A percentile compares a stretch with the other conserved stretches of the same genome.
Conservation (phyloP, 768 basidiomycete genomes). For the Xerocomellus intermedius region DNA sequence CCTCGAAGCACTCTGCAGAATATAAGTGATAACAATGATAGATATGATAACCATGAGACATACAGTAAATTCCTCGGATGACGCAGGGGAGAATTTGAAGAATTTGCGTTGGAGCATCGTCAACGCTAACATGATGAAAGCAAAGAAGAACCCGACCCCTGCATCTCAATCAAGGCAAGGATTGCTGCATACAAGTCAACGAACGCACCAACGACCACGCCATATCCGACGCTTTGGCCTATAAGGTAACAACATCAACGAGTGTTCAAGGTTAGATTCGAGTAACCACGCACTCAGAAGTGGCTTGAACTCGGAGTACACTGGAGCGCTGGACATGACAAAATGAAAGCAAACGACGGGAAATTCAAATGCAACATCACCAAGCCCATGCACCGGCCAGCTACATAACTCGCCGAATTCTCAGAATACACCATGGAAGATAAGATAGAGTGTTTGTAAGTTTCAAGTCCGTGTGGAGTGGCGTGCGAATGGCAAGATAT, state of each 20-base stretch:
- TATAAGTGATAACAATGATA: neutral
- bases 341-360: neutral
- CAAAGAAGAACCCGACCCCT: conserved; percentile 54
- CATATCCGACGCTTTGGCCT: conserved; percentile 50
- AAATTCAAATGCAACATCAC: neutral
- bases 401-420: conserved; percentile 1
- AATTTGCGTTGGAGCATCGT: conserved; percentile 47
- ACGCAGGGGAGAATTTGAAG: conserved; percentile 43
- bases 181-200: neutral
- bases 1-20: conserved; percentile 41
- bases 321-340: conserved; percentile 15
- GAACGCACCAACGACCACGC: conserved; percentile 44
- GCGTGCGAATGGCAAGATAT: no score
- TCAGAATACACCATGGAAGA: conserved; percentile 2
- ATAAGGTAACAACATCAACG: neutral
- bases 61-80: conserved; percentile 51
- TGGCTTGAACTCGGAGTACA: conserved; percentile 40
- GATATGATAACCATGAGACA: conserved; percentile 3
- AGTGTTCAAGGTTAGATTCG: neutral
- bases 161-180: neutral
- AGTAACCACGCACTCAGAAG: conserved; percentile 32
- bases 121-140: conserved; percentile 44
- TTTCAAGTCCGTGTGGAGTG: no score
- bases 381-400: neutral
- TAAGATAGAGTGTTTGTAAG: no score